A percentile compares a stretch with the other conserved stretches of the same genome.
These are phyloP conservation scores for Dorcoceras hygrometricum DNA, from an alignment of 257 asterid genomes.

Conservation along the genomic window DNA sequence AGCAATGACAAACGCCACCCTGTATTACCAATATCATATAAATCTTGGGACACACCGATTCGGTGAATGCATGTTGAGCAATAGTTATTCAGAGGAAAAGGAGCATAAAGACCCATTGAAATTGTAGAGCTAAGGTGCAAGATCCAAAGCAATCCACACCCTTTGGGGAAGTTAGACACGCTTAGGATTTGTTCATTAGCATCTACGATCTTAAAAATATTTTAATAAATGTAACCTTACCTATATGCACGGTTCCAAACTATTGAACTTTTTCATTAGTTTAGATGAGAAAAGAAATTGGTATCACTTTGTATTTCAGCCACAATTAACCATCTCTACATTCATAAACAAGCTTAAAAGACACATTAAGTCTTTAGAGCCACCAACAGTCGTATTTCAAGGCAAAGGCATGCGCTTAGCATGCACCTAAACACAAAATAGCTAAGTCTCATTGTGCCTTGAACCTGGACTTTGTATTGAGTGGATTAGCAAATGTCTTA, in stretches of 20 bases:
- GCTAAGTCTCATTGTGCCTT: neutral
- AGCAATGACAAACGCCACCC: conserved; percentile 57
- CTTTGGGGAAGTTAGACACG: neutral
- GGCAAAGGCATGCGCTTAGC: neutral
- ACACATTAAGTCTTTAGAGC: neutral
- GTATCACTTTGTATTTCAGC: neutral
- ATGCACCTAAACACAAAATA: neutral
- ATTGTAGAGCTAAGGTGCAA: neutral
- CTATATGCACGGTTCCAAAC: neutral
- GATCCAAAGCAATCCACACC: neutral
- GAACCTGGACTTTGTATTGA: neutral
- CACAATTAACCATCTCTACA: neutral
- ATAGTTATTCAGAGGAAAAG: neutral
- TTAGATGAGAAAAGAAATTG: neutral
- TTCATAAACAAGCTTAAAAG: neutral
- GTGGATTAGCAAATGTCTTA: neutral
- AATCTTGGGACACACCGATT: neutral
- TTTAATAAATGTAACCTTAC: neutral
- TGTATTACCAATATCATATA: conserved; percentile 18
- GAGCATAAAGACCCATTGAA: neutral
- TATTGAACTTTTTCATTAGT: neutral
- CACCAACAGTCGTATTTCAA: neutral
- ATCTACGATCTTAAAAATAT: neutral
- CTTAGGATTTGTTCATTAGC: neutral
- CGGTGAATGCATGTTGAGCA: neutral